Base-by-base conservation (phyloP, 2,329 filamentous ascomycete species). In the Fusarium heterosporum region DNA sequence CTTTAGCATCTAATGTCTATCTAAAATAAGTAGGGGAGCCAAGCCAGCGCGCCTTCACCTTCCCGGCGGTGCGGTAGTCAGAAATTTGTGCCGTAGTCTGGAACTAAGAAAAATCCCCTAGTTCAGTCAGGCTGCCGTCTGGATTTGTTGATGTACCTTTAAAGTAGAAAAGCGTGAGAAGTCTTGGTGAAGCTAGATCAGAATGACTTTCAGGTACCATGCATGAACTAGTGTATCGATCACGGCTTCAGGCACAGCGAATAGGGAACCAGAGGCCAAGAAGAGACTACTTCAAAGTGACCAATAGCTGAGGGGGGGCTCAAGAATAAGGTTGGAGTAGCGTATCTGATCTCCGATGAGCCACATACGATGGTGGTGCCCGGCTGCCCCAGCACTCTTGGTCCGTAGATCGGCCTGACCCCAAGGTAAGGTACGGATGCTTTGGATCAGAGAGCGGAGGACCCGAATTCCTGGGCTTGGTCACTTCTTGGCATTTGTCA, bases 321-420 rank as follows among this genome's bases (percentile, higher is more conserved):
- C 12, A 12, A 30, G 28, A 61, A 62, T 55, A 63, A 47, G 42
- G 65, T 69, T 69, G 51, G 53, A 63, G 47, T 28, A 45, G 65
- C 43, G 61, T 30, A 22, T 43, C 29, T 34, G 13, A 39, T 32
- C 45, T 32, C 43, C 6, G n/a, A 43, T 26, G 42, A 34, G 50
- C 54, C 59, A 68, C 43, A 52, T 42, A 61, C 57, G 60, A 42
- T 36, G 41, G 43, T 51, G 55, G 61, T 36, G n/a, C 34, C 11
- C 8, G 8, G 16, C n/a, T n/a, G n/a, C n/a, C n/a, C n/a, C n/a
- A n/a, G 32, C n/a, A 34, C 32, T n/a, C 28, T 29, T 29, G 7
- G 16, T 36, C n/a, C 34, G 58, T n/a, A 19, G 9, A 51, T 19
- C n/a, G 29, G n/a, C 17, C 8, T 40, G 41, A 26, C 11, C 13